These are phyloP conservation scores for Abelmoschus esculentus DNA, from an alignment of 345 rosid species.

Conservation along the genomic window DNA sequence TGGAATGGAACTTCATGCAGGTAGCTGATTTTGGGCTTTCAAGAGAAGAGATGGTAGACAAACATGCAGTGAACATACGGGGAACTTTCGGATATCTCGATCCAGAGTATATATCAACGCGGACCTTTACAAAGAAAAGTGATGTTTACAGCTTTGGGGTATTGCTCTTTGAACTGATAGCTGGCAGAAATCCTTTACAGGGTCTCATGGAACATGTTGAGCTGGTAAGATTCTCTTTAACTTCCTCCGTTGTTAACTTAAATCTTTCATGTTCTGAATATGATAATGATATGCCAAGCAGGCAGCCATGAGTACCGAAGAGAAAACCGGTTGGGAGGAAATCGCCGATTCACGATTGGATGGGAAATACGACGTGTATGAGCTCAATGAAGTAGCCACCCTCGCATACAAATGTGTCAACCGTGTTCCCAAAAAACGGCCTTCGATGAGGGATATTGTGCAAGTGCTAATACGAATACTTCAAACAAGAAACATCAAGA, in stretches of 20 bases:
- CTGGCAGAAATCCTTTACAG: slow-evolving; percentile 91
- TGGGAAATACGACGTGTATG: slow-evolving; percentile 60
- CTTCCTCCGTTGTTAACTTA: neutral
- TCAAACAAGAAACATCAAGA: slow-evolving; percentile 53
- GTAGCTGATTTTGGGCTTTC: slow-evolving; percentile 99
- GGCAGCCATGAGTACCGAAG: slow-evolving; percentile 89
- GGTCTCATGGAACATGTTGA: slow-evolving; percentile 95
- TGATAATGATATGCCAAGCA: slow-evolving; percentile 17
- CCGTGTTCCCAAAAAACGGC: slow-evolving; percentile 78
- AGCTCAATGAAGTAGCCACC: slow-evolving; percentile 79
- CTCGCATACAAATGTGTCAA: slow-evolving; percentile 81
- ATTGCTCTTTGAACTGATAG: slow-evolving; percentile 87
- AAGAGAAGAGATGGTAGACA: slow-evolving; percentile 86
- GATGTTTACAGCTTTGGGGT: slow-evolving; percentile 97
- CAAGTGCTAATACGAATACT: slow-evolving; percentile 68
- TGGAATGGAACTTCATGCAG: slow-evolving; percentile 23
- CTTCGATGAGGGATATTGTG: slow-evolving; percentile 88
- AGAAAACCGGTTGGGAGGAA: slow-evolving; percentile 92
- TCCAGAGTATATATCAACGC: slow-evolving; percentile 85
- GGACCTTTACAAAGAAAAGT: slow-evolving; percentile 82
- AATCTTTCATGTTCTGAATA: neutral
- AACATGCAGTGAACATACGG: slow-evolving; percentile 62
- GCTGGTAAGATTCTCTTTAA: slow-evolving; percentile 44
- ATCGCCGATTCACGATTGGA: slow-evolving; percentile 68
- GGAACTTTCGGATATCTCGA: slow-evolving; percentile 98